Evolutionary conservation across 768 basidiomycete species (phyloP), one percentile per base, ranked within the genome.

Genomic region (Trametes cubensis): DNA sequence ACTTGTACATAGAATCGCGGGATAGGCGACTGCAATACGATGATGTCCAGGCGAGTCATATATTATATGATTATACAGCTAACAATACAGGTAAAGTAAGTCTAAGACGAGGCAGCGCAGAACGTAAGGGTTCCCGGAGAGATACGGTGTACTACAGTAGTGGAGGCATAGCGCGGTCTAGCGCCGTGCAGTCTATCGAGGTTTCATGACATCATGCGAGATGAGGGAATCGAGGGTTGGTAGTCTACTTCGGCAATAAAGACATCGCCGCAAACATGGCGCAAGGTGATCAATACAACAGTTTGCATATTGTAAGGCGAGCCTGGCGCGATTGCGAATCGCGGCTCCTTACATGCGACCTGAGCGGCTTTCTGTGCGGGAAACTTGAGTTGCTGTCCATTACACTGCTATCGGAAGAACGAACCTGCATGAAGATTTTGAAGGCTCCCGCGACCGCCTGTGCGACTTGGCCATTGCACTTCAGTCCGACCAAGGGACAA

Each of bases 221-320:
- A 6, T 2, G 34, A 6, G 6, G 34, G 34, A 11, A 2, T 34
- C 6, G 34, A 6, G 6, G 34, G 34, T 14, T 7, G 26, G 30
- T 6, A 15, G 15, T 56, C 55, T 11, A 56, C 25, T 21, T 56
- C 55, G 20, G 45, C 55, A 10, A 56, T 26, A 34, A 56, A 56
- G 28, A 56, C 21, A 30, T 56, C 45, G 4, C 26, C n/a, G 15
- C 25, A 20, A 3, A 56, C 21, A 17, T 56, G 45, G 1, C 18
- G 28, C 11, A 56, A 20, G 13, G 41, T n/a, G 8, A 38, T 11
- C 13, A 26, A 34, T 17, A 6, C 20, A 47, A 46, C 30, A 30
- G 17, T 18, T 1, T 21, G 30, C 20, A 8, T 4, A 20, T 3
- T 6, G 30, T 45, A 44, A 18, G 30, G 30, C 34, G 30, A 47